These are phyloP conservation scores for Bimuria novae-zelandiae DNA, from an alignment of 2,329 filamentous ascomycete genomes.

Conservation along the genomic window DNA sequence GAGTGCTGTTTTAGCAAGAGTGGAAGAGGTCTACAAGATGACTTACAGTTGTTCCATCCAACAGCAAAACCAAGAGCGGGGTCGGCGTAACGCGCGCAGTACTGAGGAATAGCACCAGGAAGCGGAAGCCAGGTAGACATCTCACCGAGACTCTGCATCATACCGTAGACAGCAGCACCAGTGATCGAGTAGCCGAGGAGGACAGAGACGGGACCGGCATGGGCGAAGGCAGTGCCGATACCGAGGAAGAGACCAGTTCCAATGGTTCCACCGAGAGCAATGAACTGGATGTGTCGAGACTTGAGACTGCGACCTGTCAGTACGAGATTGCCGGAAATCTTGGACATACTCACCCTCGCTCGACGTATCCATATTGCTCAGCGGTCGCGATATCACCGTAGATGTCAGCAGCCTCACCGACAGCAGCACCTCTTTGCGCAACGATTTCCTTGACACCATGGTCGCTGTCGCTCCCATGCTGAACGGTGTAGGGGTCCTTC, in stretches of 20 bases:
- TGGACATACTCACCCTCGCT: conserved; percentile 48
- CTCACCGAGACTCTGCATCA: conserved; percentile 51
- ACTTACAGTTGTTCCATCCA: conserved; percentile 33
- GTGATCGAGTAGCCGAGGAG: conserved; percentile 44
- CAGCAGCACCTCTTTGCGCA: conserved; percentile 27
- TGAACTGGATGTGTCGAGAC: conserved; percentile 63
- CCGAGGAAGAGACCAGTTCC: conserved; percentile 43
- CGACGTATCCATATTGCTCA: conserved; percentile 58
- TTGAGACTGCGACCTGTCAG: conserved; percentile 44
- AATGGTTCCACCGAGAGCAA: conserved; percentile 64
- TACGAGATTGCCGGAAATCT: not conserved
- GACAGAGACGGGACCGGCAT: conserved; percentile 41
- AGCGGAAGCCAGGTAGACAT: conserved; percentile 50
- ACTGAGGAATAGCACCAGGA: conserved; percentile 44
- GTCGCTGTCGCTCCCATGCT: conserved; percentile 16
- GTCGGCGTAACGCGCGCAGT: conserved; percentile 51
- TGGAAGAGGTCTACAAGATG: not conserved
- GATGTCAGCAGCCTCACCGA: conserved; percentile 56
- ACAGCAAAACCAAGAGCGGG: conserved; percentile 47
- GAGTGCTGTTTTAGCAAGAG: conserved; percentile 20
- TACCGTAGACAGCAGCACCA: conserved; percentile 41
- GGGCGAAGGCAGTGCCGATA: conserved; percentile 40
- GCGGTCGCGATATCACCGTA: conserved; percentile 58
- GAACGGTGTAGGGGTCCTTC: conserved; percentile 33
- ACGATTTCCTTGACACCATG: conserved; percentile 33